Evolutionary conservation across 768 basidiomycete species (phyloP), one percentile per base, ranked within the genome.

Genomic region (Calvatia gigantea): DNA sequence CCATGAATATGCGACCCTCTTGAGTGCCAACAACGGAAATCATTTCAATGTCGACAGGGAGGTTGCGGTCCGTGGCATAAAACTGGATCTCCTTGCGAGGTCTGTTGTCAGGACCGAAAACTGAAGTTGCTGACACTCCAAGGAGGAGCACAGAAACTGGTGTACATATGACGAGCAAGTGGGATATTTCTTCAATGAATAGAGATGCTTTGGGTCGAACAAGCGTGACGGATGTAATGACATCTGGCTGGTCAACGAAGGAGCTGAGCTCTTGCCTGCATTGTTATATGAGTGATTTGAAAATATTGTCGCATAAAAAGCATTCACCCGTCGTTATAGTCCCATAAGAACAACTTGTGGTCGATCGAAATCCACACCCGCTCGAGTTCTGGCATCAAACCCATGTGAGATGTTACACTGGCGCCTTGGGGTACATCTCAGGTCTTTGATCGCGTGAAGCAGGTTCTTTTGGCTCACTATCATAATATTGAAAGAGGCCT

Each of bases 311-410:
- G 31, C 35, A 38, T 37, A 31, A 28, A 46, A 12, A 35, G 28
- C 9, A 33, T 88, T 54, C 61, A 96, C 95, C 94, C 92, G 62
- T 96, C 91, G 32, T 86, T 74, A 68, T 97, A 99, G 70, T 99
- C 94, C 97, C 97, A 98, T 21, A 99, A 75, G 64, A 97, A 91
- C 31, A 99, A 76, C 63, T 92, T 91, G 69, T 94, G 86, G 72
- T 98, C 94, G 56, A 96, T 89, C 8, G 92, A 89, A 60, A 98
- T 89, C 94, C 94, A 99, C 0, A 90, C 94, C 43, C 94, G 83
- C 62, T 96, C 93, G 58, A 98, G 91, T 63, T 95, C 91, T 23
- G 94, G 86, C 67, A 98, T 81, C 51, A 99, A 71, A 8, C 95
- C 95, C 88, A 97, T 89, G 64, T 90, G 86, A 15, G 89, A 85